Base-by-base conservation (phyloP, 2,329 filamentous ascomycete species). In the Ophiostoma ips region DNA sequence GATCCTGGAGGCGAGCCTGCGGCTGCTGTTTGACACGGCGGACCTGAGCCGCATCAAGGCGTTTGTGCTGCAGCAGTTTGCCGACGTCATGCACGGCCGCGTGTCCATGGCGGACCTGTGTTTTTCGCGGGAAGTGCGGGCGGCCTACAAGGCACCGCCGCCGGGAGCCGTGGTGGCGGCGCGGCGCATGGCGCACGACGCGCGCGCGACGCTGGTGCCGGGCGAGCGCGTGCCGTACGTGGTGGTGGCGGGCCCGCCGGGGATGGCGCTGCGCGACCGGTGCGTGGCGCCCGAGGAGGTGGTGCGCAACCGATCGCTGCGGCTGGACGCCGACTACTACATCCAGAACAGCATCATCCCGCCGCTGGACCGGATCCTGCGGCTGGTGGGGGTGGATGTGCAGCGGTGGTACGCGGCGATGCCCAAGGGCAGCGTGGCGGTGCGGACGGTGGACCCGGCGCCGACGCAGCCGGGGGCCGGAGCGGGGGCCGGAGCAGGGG, bases 161-260 rank as follows among this genome's bases (percentile, higher is more conserved):
- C 84, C 92, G 0, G 92, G 92, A 1, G 94, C 89, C 1, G 71
- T 95, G 45, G 87, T 98, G 58, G 89, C 87, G 50, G 84, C 88
- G 0, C 84, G 81, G 58, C 79, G 80, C 47, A 95, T 95, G 87
- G 73, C 92, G 12, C 77, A 82, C 54, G 94, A 98, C 61, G 83
- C 86, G 1, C 77, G 90, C 10, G 77, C 83, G 1, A 90, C 95
- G 63, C 89, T 90, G 2, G 90, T 96, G 61, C 94, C 95, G 60
- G 90, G 92, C 48, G 90, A 98, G 64, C 82, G 92, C 5, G 82
- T 98, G 1, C 90, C 92, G 0, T 98, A 96, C 59, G 88, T 98
- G 7, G 88, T 98, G 28, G 75, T 95, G 24, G 83, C 87, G 0
- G 92, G 92, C 3, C 86, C 84, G 0, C 92, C 92, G 0, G 87